Percentiles rank a stretch among this genome's conserved stretches.
These are phyloP conservation scores for Ustilago shanxiensis DNA, from an alignment of 1,284 basidiomycete species.

Conservation along the genomic window DNA sequence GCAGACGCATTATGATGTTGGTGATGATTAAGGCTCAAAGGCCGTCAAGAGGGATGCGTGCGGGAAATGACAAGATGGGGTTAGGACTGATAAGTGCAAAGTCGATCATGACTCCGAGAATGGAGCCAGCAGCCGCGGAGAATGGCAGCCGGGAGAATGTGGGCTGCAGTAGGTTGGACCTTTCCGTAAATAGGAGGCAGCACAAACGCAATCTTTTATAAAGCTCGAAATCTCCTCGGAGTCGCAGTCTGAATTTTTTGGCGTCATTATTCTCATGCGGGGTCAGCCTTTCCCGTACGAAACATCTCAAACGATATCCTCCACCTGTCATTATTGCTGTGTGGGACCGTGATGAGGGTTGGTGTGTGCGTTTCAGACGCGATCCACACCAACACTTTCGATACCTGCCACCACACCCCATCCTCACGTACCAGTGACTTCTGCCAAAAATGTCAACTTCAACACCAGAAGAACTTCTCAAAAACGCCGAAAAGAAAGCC, in stretches of 20 bases:
- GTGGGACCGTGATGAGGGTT: neutral
- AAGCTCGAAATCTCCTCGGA: neutral
- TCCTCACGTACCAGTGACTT: neutral
- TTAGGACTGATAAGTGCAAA: neutral
- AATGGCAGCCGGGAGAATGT: neutral
- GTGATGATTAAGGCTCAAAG: neutral
- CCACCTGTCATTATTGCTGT: conserved; percentile 14
- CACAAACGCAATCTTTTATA: neutral
- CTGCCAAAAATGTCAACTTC: conserved; percentile 55
- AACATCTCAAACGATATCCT: neutral
- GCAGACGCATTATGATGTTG: conserved; percentile 26
- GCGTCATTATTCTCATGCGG: conserved; percentile 6
- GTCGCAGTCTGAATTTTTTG: conserved; percentile 5
- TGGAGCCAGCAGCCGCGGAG: neutral
- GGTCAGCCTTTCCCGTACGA: conserved; percentile 1
- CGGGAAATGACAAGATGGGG: neutral
- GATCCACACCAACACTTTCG: conserved; percentile 7
- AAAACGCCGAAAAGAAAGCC: conserved; percentile 92
- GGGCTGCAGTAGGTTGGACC: neutral
- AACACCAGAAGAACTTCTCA: conserved; percentile 74
- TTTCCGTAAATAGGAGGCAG: conserved; percentile 6
- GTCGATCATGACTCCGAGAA: neutral
- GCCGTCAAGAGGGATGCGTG: neutral
- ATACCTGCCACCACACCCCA: neutral
- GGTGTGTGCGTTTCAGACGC: neutral